Conservation (phyloP, 805 yeast genomes). For the Suhomyces faveliae region DNA sequence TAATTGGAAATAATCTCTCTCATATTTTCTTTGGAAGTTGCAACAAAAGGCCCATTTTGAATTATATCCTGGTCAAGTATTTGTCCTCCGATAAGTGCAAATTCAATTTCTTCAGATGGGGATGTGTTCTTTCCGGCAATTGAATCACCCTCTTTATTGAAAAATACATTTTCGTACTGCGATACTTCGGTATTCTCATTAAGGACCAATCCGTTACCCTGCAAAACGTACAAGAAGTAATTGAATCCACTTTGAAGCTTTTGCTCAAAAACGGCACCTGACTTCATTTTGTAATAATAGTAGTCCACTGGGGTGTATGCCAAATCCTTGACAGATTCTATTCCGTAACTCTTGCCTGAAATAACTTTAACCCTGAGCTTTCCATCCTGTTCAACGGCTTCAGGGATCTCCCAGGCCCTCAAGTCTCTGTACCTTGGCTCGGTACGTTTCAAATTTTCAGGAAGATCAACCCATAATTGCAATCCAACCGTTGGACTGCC, state of each 20-base stretch:
- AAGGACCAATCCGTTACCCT: slow-evolving; percentile 54
- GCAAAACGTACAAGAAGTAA: slow-evolving; percentile 64
- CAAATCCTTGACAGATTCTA: slow-evolving; percentile 67
- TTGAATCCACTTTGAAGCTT: slow-evolving; percentile 59
- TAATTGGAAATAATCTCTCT: slow-evolving; percentile 71
- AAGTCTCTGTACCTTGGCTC: slow-evolving; percentile 80
- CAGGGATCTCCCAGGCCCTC: slow-evolving; percentile 67
- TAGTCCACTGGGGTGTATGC: slow-evolving; percentile 82
- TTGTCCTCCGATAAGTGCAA: slow-evolving; percentile 76
- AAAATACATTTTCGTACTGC: slow-evolving; percentile 56
- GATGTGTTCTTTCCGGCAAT: slow-evolving; percentile 35
- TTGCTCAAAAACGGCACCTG: slow-evolving; percentile 66
- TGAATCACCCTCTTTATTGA: slow-evolving; percentile 66
- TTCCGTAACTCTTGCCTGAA: slow-evolving; percentile 74
- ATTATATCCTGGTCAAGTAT: slow-evolving; percentile 70
- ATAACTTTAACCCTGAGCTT: slow-evolving; percentile 68
- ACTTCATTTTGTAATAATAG: slow-evolving; percentile 62
- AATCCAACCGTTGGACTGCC: slow-evolving; percentile 58
- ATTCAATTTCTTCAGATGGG: slow-evolving; percentile 44
- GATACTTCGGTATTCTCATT: slow-evolving; percentile 41
- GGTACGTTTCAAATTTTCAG: slow-evolving; percentile 56
- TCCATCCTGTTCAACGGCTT: slow-evolving; percentile 59
- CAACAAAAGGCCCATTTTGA: slow-evolving; percentile 92
- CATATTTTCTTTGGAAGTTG: slow-evolving; percentile 62
- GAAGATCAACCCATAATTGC: slow-evolving; percentile 89